Base-by-base conservation (phyloP, 176 grass and related monocot species). In the Ensete glaucum region DNA sequence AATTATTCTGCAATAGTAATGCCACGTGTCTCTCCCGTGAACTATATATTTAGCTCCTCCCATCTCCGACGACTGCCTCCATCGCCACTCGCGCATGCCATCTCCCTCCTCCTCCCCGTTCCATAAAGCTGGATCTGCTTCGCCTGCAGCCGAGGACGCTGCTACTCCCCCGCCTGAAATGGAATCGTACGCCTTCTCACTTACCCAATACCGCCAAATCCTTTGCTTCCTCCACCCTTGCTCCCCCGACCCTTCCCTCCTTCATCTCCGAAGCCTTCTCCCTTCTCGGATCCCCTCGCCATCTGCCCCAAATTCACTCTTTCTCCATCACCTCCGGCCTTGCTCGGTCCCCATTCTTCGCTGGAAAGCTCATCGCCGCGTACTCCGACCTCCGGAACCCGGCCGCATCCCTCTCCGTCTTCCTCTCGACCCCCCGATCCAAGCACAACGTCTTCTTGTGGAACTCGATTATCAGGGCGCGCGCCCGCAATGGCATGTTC, bases 291-390 rank as follows among this genome's bases (percentile, higher is more conserved):
- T 43, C 4, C 27, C 66, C 66, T 43, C 66, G 25, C 66, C 1
- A 17, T 12, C 29, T 69, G 27, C 66, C 24, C 34, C 24, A 43
- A 12, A 13, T 69, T 27, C 66, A 69, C 14, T 27, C 66, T 48
- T 27, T 69, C 2, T 27, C 9, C 9, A 43, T 69, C 66, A 43
- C 66, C 66, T 69, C 29, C 23, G 66, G 29, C 66, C 34, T 69
- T 16, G 66, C 29, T 15, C 29, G 66, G 5, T 69, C 66, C 13
- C 66, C 66, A 10, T 69, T 69, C 34, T 69, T 69, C 66, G 24
- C 66, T 12, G 66, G 66, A 14, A 69, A 69, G 66, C 66, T 69
- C 16, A 69, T 69, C 66, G 66, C 66, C 13, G 17, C 16, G 26
- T 69, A 69, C 29, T 69, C 66, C 13, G 66, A 69, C 25, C 29